Evolutionary conservation across 192 early-diverging fungal species (phyloP).

Genomic region (Ramicandelaber brevisporus): DNA sequence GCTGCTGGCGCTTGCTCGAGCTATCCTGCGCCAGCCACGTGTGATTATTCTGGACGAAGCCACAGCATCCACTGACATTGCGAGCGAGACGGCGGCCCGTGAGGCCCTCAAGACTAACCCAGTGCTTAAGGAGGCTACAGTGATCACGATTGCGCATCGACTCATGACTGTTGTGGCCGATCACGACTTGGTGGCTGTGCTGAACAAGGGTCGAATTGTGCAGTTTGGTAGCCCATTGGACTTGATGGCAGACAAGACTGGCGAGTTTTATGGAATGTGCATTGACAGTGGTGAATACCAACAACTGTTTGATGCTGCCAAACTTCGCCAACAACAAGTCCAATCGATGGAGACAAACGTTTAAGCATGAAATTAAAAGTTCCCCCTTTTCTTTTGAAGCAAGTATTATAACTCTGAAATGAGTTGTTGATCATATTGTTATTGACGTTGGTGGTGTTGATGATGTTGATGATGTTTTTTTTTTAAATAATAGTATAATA

Average conservation of each 20-base stretch:
- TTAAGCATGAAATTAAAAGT: conserved; percentile 2
- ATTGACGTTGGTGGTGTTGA: too few species aligned
- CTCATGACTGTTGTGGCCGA: conserved; percentile 47
- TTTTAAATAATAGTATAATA: too few species aligned
- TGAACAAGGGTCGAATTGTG: conserved; percentile 41
- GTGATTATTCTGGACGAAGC: conserved; percentile 55
- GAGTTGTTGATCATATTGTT: too few species aligned
- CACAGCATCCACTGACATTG: conserved; percentile 52
- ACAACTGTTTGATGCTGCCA: conserved; percentile 35
- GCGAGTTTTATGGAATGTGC: conserved; percentile 45
- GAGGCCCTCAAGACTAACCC: conserved; percentile 36
- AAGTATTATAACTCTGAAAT: too few species aligned
- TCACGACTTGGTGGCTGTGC: conserved; percentile 50
- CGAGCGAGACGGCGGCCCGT: conserved; percentile 52
- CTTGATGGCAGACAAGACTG: conserved; percentile 18
- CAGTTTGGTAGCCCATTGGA: conserved; percentile 39
- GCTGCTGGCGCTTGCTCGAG: conserved; percentile 58
- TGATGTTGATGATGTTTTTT: too few species aligned
- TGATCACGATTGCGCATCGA: conserved; percentile 50
- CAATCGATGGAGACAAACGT: too few species aligned
- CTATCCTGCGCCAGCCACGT: conserved; percentile 38
- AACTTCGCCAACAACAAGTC: conserved; percentile 13
- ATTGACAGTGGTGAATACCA: conserved; percentile 56
- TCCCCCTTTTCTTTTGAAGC: neutral
- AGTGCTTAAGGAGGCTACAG: conserved; percentile 29